Base-by-base conservation (phyloP, 2,329 filamentous ascomycete species). In the Nothopassalora personata region DNA sequence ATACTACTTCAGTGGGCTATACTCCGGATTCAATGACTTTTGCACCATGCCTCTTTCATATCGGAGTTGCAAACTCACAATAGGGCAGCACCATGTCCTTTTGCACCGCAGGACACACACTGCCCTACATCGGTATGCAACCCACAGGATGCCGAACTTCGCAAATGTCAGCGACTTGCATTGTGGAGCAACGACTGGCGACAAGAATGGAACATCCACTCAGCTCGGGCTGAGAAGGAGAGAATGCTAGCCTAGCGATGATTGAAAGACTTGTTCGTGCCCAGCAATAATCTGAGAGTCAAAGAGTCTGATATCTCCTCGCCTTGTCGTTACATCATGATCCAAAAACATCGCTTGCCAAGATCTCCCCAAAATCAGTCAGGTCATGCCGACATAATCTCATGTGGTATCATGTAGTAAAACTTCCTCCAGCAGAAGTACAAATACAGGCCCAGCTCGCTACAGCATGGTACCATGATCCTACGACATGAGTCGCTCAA, bases 401-500 rank as follows among this genome's bases (percentile, higher is more conserved):
- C 39, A 55, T 33, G 31, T 58, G 56, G 56, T 58, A 58, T 58
- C 56, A 58, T 58, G 56, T 43, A 54, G 31, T 23, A 27, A 28
- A 54, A 23, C 50, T 7, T 13, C 30, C 28, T 19, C 47, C 23
- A 52, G 30, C 51, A 52, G 47, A 52, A 57, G 28, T 53, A 57
- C 48, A 47, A 47, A 46, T 50, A 49, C 47, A 46, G 36, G 10
- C 23, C 19, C 34, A 36, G 19, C 27, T 34, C 10, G 48, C 51
- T 39, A 18, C 28, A 51, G 48, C 23, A 30, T 10, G 33, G 48
- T 28, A 18, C 23, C 28, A 15, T 48, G 34, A 47, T 49, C 19
- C 27, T 55, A 68, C 51, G 60, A 56, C 70, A 84, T 80, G 81
- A 88, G 83, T 71, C 81, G 78, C 72, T 82, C 78, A 61, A 85